A percentile compares a stretch with the other conserved stretches of the same genome.
These are phyloP conservation scores for Tulasnella sp. DNA, from an alignment of 768 basidiomycete genomes.

Conservation along the genomic window DNA sequence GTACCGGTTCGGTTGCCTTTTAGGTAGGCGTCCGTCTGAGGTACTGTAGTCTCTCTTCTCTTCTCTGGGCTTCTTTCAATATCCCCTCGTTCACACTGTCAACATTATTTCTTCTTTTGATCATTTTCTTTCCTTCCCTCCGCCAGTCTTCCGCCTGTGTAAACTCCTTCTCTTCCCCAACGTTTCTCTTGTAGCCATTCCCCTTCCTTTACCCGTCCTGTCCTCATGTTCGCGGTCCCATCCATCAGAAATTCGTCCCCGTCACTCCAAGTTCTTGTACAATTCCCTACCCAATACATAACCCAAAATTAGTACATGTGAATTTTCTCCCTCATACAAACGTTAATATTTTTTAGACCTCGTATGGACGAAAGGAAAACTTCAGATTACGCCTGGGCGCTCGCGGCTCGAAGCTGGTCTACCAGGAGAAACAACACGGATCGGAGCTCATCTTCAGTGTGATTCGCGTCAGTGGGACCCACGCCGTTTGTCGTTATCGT, in stretches of 20 bases:
- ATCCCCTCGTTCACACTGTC: neutral
- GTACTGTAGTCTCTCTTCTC: too few species aligned
- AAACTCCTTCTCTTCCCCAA: neutral
- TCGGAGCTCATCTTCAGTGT: neutral
- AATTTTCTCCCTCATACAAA: neutral
- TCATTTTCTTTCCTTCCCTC: neutral
- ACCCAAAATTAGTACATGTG: neutral
- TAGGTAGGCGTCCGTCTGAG: too few species aligned
- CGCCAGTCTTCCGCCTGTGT: too few species aligned
- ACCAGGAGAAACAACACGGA: neutral
- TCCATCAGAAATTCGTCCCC: neutral
- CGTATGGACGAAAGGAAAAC: too few species aligned
- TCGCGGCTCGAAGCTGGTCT: neutral
- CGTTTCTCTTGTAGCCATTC: neutral
- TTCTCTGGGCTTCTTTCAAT: too few species aligned
- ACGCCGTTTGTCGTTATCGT: neutral
- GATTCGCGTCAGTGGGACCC: neutral
- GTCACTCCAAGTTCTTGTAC: neutral
- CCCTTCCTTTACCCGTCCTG: neutral
- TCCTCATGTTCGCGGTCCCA: neutral
- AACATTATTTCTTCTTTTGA: neutral
- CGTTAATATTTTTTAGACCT: neutral
- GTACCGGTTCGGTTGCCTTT: neutral
- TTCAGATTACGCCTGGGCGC: neutral
- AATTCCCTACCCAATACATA: neutral